Conservation (phyloP, 768 basidiomycete genomes). For the Termitomyces sp. region DNA sequence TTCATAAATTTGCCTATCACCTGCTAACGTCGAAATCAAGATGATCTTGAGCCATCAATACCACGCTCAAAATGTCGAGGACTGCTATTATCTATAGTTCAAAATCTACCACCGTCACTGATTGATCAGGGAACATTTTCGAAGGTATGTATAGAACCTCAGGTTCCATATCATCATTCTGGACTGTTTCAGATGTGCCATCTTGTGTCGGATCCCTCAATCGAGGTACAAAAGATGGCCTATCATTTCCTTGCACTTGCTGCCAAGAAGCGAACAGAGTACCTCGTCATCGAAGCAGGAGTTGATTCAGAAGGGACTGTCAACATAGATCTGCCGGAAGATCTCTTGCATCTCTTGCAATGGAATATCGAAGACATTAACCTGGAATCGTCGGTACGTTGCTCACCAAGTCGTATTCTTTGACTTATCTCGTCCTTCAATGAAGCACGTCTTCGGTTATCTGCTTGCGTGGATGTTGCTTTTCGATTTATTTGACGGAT, state of each 20-base stretch:
- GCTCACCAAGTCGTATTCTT: neutral
- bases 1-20: neutral
- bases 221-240: slow-evolving; percentile 68
- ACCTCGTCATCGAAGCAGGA: slow-evolving; percentile 82
- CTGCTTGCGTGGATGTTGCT: slow-evolving; percentile 89
- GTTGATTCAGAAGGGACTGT: slow-evolving; percentile 61
- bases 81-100: slow-evolving; percentile 61
- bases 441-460: slow-evolving; percentile 51
- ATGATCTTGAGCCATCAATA: slow-evolving; percentile 29
- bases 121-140: slow-evolving; percentile 59
- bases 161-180: neutral
- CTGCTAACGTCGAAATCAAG: slow-evolving; percentile 11
- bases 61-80: slow-evolving; percentile 67
- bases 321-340: slow-evolving; percentile 53
- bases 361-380: slow-evolving; percentile 34
- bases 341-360: slow-evolving; percentile 61
- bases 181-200: slow-evolving; percentile 61
- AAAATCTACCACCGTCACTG: slow-evolving; percentile 56
- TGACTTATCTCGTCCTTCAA: neutral
- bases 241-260: slow-evolving; percentile 69
- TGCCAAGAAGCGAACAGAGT: slow-evolving; percentile 69
- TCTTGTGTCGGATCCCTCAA: slow-evolving; percentile 59
- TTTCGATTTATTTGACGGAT: slow-evolving; percentile 78
- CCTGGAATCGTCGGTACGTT: slow-evolving; percentile 30
- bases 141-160: slow-evolving; percentile 35